phyloP scores from a whole-genome alignment of 2,329 filamentous ascomycete species.

The Metarhizium anisopliae region DNA sequence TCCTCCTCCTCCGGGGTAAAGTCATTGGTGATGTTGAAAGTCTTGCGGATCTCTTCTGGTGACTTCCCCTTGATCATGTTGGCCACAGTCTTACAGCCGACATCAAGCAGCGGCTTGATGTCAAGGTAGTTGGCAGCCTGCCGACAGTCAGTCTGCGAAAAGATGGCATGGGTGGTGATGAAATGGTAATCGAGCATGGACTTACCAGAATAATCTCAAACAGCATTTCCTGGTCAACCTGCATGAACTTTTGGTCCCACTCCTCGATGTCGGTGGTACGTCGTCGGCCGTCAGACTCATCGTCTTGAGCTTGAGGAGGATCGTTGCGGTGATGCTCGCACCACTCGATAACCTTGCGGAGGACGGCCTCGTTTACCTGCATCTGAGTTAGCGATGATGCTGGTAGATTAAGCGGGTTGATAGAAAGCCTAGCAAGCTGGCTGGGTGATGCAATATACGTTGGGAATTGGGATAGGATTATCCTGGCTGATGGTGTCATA shows the following conservation, averaged over 20 bases:
- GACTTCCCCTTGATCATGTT: slow-evolving; percentile 99
- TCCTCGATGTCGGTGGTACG: slow-evolving; percentile 99
- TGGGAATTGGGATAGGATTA: slow-evolving; percentile 80
- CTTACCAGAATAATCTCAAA: slow-evolving; percentile 96
- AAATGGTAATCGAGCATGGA: slow-evolving; percentile 10
- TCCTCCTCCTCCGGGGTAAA: slow-evolving; percentile 99
- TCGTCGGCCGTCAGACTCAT: slow-evolving; percentile 89
- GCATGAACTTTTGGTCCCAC: slow-evolving; percentile 99
- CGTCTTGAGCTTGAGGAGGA: slow-evolving; percentile 70
- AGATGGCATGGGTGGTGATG: not conserved
- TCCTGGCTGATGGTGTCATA: slow-evolving; percentile 41
- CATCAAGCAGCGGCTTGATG: slow-evolving; percentile 95
- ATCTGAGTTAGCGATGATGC: not conserved
- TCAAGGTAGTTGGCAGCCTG: slow-evolving; percentile 97
- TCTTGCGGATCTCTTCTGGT: slow-evolving; percentile 97
- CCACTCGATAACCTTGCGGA: slow-evolving; percentile 97
- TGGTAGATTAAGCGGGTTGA: not conserved
- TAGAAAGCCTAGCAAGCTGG: not conserved
- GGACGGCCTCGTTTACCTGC: slow-evolving; percentile 85
- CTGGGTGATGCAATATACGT: slow-evolving; percentile 40
- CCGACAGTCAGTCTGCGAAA: not conserved
- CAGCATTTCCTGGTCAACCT: slow-evolving; percentile 98
- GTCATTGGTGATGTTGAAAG: slow-evolving; percentile 99
- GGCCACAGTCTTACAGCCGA: slow-evolving; percentile 92
- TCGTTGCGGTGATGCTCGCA: slow-evolving; percentile 92